Percentiles rank a stretch among this genome's conserved stretches.
Evolutionary conservation across 1,284 basidiomycete genomes (phyloP).

Genomic region (Cystobasidium sp.): DNA sequence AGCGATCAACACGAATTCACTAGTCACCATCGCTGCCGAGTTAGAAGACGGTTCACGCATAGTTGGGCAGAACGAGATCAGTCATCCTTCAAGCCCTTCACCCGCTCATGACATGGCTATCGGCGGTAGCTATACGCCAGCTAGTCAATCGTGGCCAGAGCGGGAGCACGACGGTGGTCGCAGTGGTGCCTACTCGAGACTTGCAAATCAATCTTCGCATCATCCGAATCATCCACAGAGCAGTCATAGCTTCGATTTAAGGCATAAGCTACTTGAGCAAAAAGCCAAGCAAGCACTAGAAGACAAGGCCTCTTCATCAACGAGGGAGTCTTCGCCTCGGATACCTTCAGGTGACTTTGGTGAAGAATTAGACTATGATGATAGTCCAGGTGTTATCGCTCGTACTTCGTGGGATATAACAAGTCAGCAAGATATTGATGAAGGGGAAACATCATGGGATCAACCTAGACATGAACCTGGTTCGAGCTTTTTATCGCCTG

Average conservation of each 20-base stretch:
- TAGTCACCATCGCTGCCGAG: slow-evolving; percentile 95
- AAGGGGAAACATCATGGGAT: slow-evolving; percentile 43
- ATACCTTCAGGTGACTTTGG: neutral
- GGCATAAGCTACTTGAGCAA: slow-evolving; percentile 23
- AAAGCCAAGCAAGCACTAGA: slow-evolving; percentile 25
- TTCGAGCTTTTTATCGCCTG: neutral
- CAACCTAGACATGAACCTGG: slow-evolving; percentile 12
- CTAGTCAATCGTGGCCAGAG: slow-evolving; percentile 52
- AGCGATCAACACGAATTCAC: slow-evolving; percentile 91
- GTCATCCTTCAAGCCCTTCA: slow-evolving; percentile 71
- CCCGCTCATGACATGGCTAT: slow-evolving; percentile 13
- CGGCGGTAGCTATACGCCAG: slow-evolving; percentile 41
- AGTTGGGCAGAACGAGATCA: slow-evolving; percentile 96
- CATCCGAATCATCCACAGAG: slow-evolving; percentile 2
- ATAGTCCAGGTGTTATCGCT: slow-evolving; percentile 25
- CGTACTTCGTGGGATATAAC: slow-evolving; percentile 31
- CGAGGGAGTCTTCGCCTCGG: neutral
- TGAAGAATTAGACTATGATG: slow-evolving; percentile 34
- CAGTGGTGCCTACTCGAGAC: slow-evolving; percentile 19
- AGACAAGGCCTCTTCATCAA: neutral
- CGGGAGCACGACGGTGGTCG: slow-evolving; percentile 17
- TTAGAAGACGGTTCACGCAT: slow-evolving; percentile 80
- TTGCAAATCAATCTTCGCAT: slow-evolving; percentile 11
- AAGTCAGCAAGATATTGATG: slow-evolving; percentile 28
- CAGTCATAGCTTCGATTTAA: slow-evolving; percentile 15